phyloP scores from a whole-genome alignment of 495 filamentous ascomycete genomes.

The Penicillium antarcticum region DNA sequence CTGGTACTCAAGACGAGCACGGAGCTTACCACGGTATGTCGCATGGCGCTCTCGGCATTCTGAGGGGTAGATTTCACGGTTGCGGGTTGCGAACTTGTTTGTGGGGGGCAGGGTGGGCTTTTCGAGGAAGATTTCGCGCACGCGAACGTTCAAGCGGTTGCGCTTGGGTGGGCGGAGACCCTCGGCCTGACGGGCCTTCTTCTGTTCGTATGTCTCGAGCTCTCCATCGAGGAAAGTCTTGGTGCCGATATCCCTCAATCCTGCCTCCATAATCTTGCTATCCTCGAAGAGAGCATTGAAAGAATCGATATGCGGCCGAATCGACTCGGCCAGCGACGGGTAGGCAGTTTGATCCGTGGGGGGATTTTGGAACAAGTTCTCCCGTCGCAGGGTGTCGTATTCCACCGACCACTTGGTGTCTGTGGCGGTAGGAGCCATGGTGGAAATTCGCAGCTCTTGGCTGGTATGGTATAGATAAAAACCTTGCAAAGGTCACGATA shows the following conservation, averaged over 20 bases:
- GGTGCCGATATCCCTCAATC: constrained; percentile 82
- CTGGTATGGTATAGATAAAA: constrained; percentile 14
- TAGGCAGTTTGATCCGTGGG: constrained; percentile 85
- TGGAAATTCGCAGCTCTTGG: constrained; percentile 17
- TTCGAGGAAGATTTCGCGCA: constrained; percentile 74
- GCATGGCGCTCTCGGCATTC: constrained; percentile 94
- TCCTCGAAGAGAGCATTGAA: constrained; percentile 89
- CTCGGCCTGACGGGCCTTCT: constrained; percentile 35
- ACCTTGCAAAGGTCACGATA: neutral
- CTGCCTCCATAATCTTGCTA: constrained; percentile 67
- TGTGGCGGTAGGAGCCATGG: constrained; percentile 54
- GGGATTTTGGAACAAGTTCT: constrained; percentile 83
- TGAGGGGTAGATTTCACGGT: constrained; percentile 82
- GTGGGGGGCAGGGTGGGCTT: constrained; percentile 68
- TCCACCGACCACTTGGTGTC: constrained; percentile 74
- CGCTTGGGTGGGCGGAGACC: constrained; percentile 50
- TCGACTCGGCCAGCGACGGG: constrained; percentile 75
- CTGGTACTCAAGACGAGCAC: constrained; percentile 72
- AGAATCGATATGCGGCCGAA: constrained; percentile 87
- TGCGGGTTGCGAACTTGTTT: constrained; percentile 74
- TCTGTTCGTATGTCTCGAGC: constrained; percentile 38
- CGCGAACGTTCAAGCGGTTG: constrained; percentile 70
- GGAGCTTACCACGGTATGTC: constrained; percentile 84
- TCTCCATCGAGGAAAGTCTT: constrained; percentile 84
- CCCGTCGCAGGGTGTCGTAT: constrained; percentile 76